These are phyloP conservation scores for Coprinellus micaceus DNA, from an alignment of 768 basidiomycete genomes.

Conservation along the genomic window DNA sequence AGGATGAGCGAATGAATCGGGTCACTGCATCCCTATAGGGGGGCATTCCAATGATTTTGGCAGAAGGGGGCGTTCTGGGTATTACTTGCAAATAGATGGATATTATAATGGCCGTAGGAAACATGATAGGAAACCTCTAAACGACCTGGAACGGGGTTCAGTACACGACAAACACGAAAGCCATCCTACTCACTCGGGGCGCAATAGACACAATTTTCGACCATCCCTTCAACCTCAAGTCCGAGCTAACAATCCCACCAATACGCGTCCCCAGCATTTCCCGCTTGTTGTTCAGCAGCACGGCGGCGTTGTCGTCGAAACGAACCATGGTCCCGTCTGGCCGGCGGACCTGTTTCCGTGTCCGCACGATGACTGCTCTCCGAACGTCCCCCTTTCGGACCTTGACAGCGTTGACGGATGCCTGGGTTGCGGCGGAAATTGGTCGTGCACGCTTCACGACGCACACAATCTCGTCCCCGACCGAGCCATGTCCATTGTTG, in stretches of 20 bases:
- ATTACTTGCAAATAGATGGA: not conserved
- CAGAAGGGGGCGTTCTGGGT: not conserved
- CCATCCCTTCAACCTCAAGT: conserved; percentile 90
- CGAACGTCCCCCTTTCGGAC: conserved; percentile 91
- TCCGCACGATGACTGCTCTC: conserved; percentile 93
- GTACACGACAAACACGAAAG: not conserved
- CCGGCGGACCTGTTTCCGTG: conserved; percentile 78
- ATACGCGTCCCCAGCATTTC: conserved; percentile 96
- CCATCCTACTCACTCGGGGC: conserved; percentile 65
- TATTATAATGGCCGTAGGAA: not conserved
- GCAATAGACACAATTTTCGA: conserved; percentile 90
- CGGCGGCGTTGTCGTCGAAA: conserved; percentile 97
- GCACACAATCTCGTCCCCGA: conserved; percentile 94
- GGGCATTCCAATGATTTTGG: too few species aligned
- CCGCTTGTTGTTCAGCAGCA: conserved; percentile 90
- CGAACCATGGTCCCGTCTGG: conserved; percentile 85
- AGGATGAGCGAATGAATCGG: too few species aligned
- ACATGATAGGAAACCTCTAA: conserved; percentile 10
- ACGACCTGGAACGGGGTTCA: conserved; percentile 12
- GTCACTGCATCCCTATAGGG: too few species aligned
- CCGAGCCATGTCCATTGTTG: conserved; percentile 88
- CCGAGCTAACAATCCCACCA: conserved; percentile 88
- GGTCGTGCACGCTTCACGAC: conserved; percentile 92
- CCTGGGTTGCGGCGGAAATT: conserved; percentile 59
- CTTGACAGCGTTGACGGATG: conserved; percentile 79